These are phyloP conservation scores for Candida cerambycidarum DNA, from an alignment of 805 yeast genomes.

Conservation along the genomic window DNA sequence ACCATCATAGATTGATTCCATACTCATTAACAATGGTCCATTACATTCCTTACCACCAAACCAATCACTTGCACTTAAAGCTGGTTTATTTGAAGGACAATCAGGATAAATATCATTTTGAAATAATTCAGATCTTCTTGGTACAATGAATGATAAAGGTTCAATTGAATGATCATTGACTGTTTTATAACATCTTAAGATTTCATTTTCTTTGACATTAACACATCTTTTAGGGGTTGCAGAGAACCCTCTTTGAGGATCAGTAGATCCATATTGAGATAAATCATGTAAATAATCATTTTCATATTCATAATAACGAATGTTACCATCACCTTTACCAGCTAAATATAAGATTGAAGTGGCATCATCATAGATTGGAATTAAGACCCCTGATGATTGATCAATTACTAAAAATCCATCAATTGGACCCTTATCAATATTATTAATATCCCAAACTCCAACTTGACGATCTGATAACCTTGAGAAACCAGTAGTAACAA, in stretches of 20 bases:
- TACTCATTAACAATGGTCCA: conserved; percentile 76
- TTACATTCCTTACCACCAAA: conserved; percentile 72
- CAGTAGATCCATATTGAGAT: conserved; percentile 86
- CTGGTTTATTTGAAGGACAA: conserved; percentile 78
- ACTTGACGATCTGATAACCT: conserved; percentile 90
- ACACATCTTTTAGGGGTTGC: conserved; percentile 82
- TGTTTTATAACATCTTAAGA: conserved; percentile 80
- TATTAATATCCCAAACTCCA: conserved; percentile 86
- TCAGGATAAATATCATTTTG: conserved; percentile 93
- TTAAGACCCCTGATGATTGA: conserved; percentile 87
- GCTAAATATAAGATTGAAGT: conserved; percentile 83
- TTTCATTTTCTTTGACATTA: conserved; percentile 79
- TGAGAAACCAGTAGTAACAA: conserved; percentile 93
- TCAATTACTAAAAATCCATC: conserved; percentile 88
- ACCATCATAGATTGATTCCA: conserved; percentile 83
- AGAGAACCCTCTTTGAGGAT: conserved; percentile 96
- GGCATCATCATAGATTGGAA: conserved; percentile 86
- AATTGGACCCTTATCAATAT: conserved; percentile 76
- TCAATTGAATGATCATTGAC: conserved; percentile 81
- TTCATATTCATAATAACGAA: conserved; percentile 88
- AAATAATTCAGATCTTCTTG: conserved; percentile 90
- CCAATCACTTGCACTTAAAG: conserved; percentile 79
- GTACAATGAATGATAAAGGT: conserved; percentile 90
- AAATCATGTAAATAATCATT: conserved; percentile 79
- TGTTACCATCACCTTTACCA: conserved; percentile 98